Percentiles rank a stretch among this genome's conserved stretches.
phyloP scores from a whole-genome alignment of 2,329 filamentous ascomycete species.

The Metarhizium guizhouense region DNA sequence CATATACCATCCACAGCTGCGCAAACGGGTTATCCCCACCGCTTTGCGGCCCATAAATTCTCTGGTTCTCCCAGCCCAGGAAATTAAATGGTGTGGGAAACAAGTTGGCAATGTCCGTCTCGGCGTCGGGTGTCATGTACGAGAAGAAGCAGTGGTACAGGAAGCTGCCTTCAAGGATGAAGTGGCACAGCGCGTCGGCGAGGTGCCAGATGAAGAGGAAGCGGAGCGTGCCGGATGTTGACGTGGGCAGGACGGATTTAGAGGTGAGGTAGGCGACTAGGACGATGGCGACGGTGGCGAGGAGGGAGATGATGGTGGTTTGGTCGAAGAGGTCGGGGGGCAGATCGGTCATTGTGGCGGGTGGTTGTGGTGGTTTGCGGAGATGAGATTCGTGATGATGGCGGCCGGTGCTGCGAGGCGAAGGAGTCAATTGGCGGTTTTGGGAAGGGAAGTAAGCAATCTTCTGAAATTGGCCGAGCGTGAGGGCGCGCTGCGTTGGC shows the following conservation, averaged over 20 bases:
- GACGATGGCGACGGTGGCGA: slow-evolving; percentile 43
- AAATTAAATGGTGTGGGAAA: slow-evolving; percentile 45
- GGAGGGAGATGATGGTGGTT: slow-evolving; percentile 51
- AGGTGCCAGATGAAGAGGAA: slow-evolving; percentile 90
- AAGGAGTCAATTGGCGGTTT: not conserved
- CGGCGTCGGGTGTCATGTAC: slow-evolving; percentile 24
- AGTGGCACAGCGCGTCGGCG: slow-evolving; percentile 86
- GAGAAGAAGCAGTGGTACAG: slow-evolving; percentile 90
- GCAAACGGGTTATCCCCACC: slow-evolving; percentile 46
- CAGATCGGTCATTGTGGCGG: slow-evolving; percentile 16
- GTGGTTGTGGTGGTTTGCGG: not conserved
- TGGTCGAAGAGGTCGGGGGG: slow-evolving; percentile 50
- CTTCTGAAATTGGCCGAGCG: not conserved
- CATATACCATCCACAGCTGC: slow-evolving; percentile 61
- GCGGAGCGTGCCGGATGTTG: slow-evolving; percentile 50
- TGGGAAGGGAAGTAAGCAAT: not conserved
- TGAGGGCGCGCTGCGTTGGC: not conserved
- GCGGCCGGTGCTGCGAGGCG: not conserved
- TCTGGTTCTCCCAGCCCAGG: slow-evolving; percentile 34
- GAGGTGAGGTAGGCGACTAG: slow-evolving; percentile 41
- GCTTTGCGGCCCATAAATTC: slow-evolving; percentile 49
- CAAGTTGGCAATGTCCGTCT: slow-evolving; percentile 17
- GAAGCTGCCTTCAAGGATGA: slow-evolving; percentile 83
- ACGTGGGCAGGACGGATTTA: slow-evolving; percentile 34
- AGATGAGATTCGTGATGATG: not conserved